Evolutionary conservation across 257 asterid species (phyloP), one percentile per base, ranked within the genome.

Genomic region (Linderniella brevidens): DNA sequence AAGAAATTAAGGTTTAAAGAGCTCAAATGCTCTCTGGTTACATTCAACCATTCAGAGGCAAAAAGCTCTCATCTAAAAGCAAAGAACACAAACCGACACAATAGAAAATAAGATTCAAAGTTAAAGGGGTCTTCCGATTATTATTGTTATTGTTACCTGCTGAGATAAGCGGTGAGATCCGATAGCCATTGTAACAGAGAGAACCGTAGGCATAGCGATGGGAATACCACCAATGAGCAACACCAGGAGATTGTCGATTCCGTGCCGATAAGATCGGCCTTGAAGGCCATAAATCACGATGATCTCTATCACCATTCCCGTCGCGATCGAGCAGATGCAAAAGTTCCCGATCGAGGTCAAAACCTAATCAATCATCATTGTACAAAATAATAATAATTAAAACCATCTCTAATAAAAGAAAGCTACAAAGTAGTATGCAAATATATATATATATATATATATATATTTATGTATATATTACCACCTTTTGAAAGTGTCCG

Each of bases 141-240:
- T 25, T 25, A 2, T 25, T 25, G 4, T 3, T 6, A 25, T 25
- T 25, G 6, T 17, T 20, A 59, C 65, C 59, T 80, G 79, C 65
- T 77, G 69, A 3, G 93, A 77, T 9, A 82, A 63, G 36, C 90
- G 66, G 68, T 82, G 93, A 13, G 93, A 78, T 42, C 93, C 88
- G 32, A 80, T 80, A 10, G 93, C 93, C 93, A 80, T 80, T 12
- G 93, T 80, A 19, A 80, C 93, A 1, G 93, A 80, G 29, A 80
- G 65, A 17, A 80, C 93, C 0, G 93, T 80, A 2, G 93, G 93
- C 93, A 80, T 80, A 35, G 93, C 93, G n/a, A 80, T 80, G 12
- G 93, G 93, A 36, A 80, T 77, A 0, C 93, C 93, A 3, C 93
- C 88, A 4, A 80, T 80, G 57, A 80, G 64, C 37, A 80, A 76